phyloP scores from a whole-genome alignment of 257 asterid species.

The Primulina eburnea region DNA sequence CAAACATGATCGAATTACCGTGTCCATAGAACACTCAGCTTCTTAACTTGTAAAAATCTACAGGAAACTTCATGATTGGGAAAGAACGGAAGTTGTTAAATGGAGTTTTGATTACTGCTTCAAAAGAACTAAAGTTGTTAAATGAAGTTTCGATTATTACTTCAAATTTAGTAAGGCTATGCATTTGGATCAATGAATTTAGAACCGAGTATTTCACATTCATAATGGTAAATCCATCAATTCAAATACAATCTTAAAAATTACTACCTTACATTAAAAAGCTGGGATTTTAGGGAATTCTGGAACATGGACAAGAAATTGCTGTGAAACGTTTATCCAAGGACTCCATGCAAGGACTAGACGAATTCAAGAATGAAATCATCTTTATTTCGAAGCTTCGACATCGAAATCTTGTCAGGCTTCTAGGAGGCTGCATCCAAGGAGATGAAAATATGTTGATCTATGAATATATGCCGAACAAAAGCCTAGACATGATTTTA shows the following conservation, averaged over 20 bases:
- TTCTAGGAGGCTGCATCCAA: conserved; percentile 43
- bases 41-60: background rate
- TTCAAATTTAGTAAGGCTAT: too few relatives aligned
- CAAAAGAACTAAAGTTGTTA: too few relatives aligned
- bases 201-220: too few relatives aligned
- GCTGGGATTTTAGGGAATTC: conserved; percentile 30
- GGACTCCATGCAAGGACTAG: conserved; percentile 43
- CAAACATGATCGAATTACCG: background rate
- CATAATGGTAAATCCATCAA: too few relatives aligned
- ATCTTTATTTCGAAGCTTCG: conserved; percentile 43
- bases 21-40: background rate
- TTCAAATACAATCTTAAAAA: too few relatives aligned
- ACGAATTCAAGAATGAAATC: conserved; percentile 46
- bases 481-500: conserved; percentile 35
- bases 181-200: too few relatives aligned
- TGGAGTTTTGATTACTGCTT: background rate
- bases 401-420: conserved; percentile 50
- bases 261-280: background rate
- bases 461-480: conserved; percentile 44
- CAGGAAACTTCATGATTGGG: background rate
- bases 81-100: too few relatives aligned
- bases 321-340: conserved; percentile 46
- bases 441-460: conserved; percentile 39
- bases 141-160: background rate
- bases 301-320: conserved; percentile 29